Conservation (phyloP, 768 basidiomycete genomes). For the Suillus placidus region DNA sequence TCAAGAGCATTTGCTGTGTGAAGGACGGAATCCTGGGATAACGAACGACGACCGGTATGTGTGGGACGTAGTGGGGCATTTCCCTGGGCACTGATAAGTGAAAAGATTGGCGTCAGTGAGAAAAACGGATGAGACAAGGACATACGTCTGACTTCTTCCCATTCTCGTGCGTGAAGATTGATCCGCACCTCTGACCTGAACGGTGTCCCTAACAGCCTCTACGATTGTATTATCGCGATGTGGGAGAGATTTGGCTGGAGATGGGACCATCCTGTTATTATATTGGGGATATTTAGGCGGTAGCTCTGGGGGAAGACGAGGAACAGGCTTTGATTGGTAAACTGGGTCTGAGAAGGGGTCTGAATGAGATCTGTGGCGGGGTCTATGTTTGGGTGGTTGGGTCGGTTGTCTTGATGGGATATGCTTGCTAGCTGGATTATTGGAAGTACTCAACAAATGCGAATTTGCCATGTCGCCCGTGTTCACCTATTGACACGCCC, state of each 20-base stretch:
- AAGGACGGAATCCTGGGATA: constrained; percentile 51
- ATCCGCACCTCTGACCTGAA: constrained; percentile 52
- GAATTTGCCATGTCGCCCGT: constrained; percentile 21
- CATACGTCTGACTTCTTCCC: constrained; percentile 60
- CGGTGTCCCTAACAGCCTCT: constrained; percentile 72
- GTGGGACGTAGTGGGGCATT: constrained; percentile 26
- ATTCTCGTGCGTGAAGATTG: constrained; percentile 49
- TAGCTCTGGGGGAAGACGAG: constrained; percentile 46
- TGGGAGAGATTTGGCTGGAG: constrained; percentile 32
- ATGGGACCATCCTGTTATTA: constrained; percentile 28
- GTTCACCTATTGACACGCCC: constrained; percentile 30
- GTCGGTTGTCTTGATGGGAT: constrained; percentile 25
- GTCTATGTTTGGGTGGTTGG: constrained; percentile 29
- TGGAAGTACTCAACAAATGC: constrained; percentile 10
- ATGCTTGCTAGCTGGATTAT: constrained; percentile 26
- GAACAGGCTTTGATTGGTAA: constrained; percentile 31
- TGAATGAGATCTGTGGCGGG: constrained; percentile 49
- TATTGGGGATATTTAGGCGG: constrained; percentile 33
- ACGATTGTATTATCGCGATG: constrained; percentile 45
- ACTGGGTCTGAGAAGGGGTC: constrained; percentile 55
- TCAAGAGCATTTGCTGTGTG: constrained; percentile 43
- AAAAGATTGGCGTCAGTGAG: constrained; percentile 35
- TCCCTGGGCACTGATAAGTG: constrained; percentile 18
- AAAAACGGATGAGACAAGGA: constrained; percentile 26
- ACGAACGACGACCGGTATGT: constrained; percentile 45